Percentiles rank a stretch among this genome's conserved stretches.
phyloP scores from a whole-genome alignment of 768 basidiomycete genomes.

The Phaeolepiota aurea region DNA sequence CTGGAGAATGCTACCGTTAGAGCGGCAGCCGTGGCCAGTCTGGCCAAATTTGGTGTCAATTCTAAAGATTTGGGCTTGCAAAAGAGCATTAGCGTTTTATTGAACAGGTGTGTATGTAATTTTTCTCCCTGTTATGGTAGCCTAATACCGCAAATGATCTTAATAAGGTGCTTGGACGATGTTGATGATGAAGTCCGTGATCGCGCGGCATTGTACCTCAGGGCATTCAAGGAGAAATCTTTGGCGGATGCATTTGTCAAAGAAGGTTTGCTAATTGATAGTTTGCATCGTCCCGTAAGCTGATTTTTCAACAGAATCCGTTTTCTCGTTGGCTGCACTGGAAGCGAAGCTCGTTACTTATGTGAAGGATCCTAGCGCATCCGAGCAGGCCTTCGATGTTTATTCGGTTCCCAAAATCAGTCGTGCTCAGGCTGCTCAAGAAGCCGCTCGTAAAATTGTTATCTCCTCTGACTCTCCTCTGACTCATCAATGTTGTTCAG shows the following conservation, averaged over 20 bases:
- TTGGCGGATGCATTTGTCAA: conserved; percentile 85
- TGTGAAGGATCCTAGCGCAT: conserved; percentile 72
- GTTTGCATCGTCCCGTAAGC: no score
- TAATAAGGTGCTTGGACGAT: conserved; percentile 83
- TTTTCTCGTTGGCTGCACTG: conserved; percentile 83
- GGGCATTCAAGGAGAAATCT: conserved; percentile 67
- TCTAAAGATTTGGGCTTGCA: conserved; percentile 70
- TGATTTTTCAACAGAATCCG: conserved; percentile 61
- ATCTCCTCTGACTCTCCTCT: conserved; percentile 2
- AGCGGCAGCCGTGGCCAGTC: conserved; percentile 88
- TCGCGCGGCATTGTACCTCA: conserved; percentile 91
- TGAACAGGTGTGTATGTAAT: conserved; percentile 54
- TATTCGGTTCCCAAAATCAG: conserved; percentile 90
- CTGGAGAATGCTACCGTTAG: conserved; percentile 96
- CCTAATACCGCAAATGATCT: conserved; percentile 6
- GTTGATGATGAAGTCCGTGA: conserved; percentile 99
- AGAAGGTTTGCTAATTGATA: conserved; percentile 76
- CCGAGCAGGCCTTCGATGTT: conserved; percentile 72
- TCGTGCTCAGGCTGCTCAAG: conserved; percentile 83
- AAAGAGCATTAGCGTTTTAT: conserved; percentile 80
- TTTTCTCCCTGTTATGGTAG: conserved; percentile 1
- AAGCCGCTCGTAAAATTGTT: conserved; percentile 64
- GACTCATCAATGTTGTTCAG: conserved; percentile 25
- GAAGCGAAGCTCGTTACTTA: conserved; percentile 93
- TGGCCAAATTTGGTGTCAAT: conserved; percentile 96